These are phyloP conservation scores for Zygoascus sp. DNA, from an alignment of 1,139 yeast genomes.

Conservation along the genomic window DNA sequence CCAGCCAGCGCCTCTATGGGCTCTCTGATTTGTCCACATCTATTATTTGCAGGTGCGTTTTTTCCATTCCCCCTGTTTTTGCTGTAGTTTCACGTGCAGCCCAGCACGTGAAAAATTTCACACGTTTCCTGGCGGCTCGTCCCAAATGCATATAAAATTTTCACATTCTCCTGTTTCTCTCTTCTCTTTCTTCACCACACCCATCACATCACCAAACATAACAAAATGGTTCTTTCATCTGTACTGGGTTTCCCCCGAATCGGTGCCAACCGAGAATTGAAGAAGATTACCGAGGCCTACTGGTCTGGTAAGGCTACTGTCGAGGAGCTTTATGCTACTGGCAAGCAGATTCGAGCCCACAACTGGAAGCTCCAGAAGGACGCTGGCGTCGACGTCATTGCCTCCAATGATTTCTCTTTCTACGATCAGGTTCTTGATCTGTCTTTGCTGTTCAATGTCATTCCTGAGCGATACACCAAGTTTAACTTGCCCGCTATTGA, in stretches of 20 bases:
- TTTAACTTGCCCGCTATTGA: constrained; percentile 85
- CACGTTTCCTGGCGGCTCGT: not conserved
- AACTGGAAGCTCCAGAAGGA: constrained; percentile 98
- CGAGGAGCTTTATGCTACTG: constrained; percentile 85
- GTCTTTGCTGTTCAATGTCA: constrained; percentile 86
- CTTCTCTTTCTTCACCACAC: constrained; percentile 1
- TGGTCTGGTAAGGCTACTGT: constrained; percentile 91
- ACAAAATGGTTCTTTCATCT: constrained; percentile 85
- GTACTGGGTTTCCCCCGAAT: constrained; percentile 99
- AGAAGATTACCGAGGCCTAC: constrained; percentile 97
- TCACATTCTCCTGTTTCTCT: constrained; percentile 9
- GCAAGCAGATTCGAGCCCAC: constrained; percentile 90
- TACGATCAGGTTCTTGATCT: constrained; percentile 96
- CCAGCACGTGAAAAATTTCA: not conserved
- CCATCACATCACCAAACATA: constrained; percentile 10
- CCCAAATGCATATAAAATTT: constrained; percentile 6
- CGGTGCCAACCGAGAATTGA: constrained; percentile 96
- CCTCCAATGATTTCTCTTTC: constrained; percentile 97
- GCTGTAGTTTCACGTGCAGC: constrained; percentile 6
- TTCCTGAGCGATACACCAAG: constrained; percentile 96
- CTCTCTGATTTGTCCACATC: no score
- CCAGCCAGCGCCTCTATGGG: no score
- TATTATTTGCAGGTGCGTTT: no score
- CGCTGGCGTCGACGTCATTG: constrained; percentile 95
- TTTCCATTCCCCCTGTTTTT: not conserved